Evolutionary conservation across 768 basidiomycete genomes (phyloP), one percentile per base, ranked within the genome.

Genomic region (Pleurotus platypus): DNA sequence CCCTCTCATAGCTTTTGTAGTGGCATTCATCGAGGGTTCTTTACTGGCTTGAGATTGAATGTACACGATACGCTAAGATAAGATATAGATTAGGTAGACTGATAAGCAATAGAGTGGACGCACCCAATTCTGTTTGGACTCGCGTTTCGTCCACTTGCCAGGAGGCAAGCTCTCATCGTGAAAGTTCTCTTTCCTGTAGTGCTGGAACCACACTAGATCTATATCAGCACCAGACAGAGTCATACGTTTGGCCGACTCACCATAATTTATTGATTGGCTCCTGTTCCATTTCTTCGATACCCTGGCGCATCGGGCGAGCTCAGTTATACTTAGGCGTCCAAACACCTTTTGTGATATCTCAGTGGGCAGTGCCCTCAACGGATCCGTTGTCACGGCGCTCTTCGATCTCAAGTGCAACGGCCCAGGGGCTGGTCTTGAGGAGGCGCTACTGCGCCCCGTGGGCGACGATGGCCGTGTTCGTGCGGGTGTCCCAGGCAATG

Each of bases 41-140:
- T 66, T 81, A 60, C 70, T 78, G 54, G 58, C 76, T 58, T 66
- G 70, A 63, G 69, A 73, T 72, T 67, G 77, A 54, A 72, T 70
- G 68, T 70, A 81, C 6, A 77, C 77, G 8, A 76, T 63, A 38
- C 89, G 84, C 89, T 90, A 61, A 24, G 15, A 11, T 18, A 24
- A 16, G n/a, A 20, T 22, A 57, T 62, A 46, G 55, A 39, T 49
- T 56, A 46, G 57, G 42, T 48, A 38, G 59, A 58, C 27, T 61
- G 58, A 39, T 15, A 39, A 46, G 42, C 45, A 53, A 60, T 35
- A n/a, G 57, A 46, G 48, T 49, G 5, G 58, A 78, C 73, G 20
- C 61, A 85, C 89, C 94, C 94, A 97, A 61, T 88, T 88, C 71
- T 92, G 89, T 68, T 94, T 97, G n/a, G 92, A 94, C 69, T 97